Evolutionary conservation across 2,329 filamentous ascomycete genomes (phyloP).

Genomic region (Cladosporium sp.): DNA sequence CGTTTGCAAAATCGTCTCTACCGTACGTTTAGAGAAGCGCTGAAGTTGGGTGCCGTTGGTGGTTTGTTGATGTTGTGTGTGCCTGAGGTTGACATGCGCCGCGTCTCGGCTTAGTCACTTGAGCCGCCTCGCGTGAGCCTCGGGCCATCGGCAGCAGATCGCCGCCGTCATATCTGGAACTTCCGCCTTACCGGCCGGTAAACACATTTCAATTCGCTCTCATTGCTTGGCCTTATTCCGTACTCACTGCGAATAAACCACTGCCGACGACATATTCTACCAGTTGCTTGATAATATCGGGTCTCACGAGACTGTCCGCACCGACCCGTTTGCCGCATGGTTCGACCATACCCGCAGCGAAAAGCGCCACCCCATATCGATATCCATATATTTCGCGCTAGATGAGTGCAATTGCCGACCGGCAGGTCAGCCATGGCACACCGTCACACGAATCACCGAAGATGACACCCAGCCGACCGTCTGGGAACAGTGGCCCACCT

Average conservation of each 20-base stretch:
- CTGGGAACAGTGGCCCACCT: not conserved
- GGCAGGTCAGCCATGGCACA: constrained; percentile 24
- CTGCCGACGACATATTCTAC: not conserved
- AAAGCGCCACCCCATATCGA: no score
- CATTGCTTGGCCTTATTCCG: constrained; percentile 2
- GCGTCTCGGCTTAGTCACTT: constrained; percentile 3
- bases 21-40: no score
- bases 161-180: not conserved
- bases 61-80: no score
- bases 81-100: no score
- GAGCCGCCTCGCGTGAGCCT: not conserved
- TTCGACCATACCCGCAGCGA: not conserved
- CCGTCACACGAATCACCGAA: constrained; percentile 32
- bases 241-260: not conserved
- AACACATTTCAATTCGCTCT: constrained; percentile 8
- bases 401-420: constrained; percentile 22
- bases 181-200: not conserved
- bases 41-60: no score
- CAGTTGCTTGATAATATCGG: not conserved
- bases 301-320: not conserved
- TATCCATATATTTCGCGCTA: constrained; percentile 10
- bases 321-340: constrained; percentile 4
- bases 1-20: no score
- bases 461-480: constrained; percentile 22
- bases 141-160: not conserved